Base-by-base conservation (phyloP, 208 protist genomes). In the Trypanosoma theileri region DNA sequence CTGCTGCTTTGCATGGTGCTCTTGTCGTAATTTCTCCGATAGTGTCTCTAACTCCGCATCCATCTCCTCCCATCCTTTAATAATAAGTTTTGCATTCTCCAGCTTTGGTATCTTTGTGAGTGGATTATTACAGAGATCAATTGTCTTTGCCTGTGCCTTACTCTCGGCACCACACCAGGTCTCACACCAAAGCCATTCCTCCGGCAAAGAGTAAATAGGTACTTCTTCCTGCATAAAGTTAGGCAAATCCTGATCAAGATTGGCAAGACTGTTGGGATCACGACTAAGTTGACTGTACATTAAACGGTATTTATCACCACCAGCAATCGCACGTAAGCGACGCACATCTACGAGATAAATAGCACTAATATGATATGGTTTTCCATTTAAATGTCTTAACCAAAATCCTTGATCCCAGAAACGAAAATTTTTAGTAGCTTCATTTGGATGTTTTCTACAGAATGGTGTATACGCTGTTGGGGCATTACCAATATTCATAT, bases 181-280 rank as follows among this genome's bases (percentile, higher is more conserved):
- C 74, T 99, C 98, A 73, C 98, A 99, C 97, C 97, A 99, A n/a
- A 99, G 88, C 98, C 98, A 99, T 70, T 99, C 93, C 79, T 98
- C 95, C 16, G 97, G 98, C 8, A 99, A 82, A n/a, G 93, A 98
- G 79, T 81, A 92, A 42, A 99, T 99, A 6, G 93, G 92, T 14
- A 99, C 76, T 4, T 71, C 22, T 46, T 96, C 71, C 69, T 99
- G 96, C 17, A 97, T 58, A 71, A 93, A 98, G 79, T 99, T 99
- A 10, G 98, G 98, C 42, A 99, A 64, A 81, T 99, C 98, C 86
- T 98, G 94, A 71, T 95, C 91, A 26, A 96, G 69, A 76, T 96
- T 96, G 0, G 86, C 53, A 14, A 97, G 78, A 57, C 81, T 96
- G 74, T 98, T 97, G 9, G 94, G 92, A 78, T 99, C 98, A 21